Percentiles rank a stretch among this genome's conserved stretches.
Evolutionary conservation across 345 rosid species (phyloP).

Genomic region (Hypericum perforatum): DNA sequence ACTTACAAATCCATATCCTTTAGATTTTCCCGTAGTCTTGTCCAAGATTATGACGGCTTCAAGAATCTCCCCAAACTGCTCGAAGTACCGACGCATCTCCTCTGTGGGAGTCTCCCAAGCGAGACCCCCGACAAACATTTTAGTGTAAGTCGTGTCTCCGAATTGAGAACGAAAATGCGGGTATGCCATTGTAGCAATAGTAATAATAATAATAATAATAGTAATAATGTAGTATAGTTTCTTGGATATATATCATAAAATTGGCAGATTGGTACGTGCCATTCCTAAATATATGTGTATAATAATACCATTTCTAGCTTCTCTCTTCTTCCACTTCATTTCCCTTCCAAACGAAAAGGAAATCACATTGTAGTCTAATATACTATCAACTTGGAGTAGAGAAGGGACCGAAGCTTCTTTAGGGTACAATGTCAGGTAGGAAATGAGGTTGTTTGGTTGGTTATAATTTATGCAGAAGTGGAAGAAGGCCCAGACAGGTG

Average conservation of each 20-base stretch:
- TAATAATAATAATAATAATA: no score
- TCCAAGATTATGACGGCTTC: constrained; percentile 90
- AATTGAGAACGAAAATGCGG: constrained; percentile 79
- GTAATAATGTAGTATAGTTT: no score
- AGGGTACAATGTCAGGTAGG: no score
- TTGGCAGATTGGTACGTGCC: background rate
- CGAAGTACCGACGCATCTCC: constrained; percentile 71
- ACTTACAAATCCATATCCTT: constrained; percentile 95
- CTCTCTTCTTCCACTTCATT: no score
- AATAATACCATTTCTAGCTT: no score
- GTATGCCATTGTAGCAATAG: constrained; percentile 43
- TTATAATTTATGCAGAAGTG: no score
- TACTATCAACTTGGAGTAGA: no score
- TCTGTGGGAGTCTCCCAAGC: constrained; percentile 96
- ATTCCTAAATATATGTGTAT: constrained; percentile 4
- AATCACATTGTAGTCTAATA: no score
- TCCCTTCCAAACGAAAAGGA: no score
- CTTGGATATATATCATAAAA: constrained; percentile 9
- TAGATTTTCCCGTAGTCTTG: constrained; percentile 76
- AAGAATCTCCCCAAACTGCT: constrained; percentile 88
- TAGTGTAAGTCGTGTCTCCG: constrained; percentile 82
- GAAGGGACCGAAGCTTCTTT: no score
- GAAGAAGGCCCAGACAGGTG: no score
- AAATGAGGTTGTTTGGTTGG: no score
- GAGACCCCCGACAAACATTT: constrained; percentile 85